phyloP scores from a whole-genome alignment of 1,139 yeast genomes.

The Kurtzmaniella natalensis region DNA sequence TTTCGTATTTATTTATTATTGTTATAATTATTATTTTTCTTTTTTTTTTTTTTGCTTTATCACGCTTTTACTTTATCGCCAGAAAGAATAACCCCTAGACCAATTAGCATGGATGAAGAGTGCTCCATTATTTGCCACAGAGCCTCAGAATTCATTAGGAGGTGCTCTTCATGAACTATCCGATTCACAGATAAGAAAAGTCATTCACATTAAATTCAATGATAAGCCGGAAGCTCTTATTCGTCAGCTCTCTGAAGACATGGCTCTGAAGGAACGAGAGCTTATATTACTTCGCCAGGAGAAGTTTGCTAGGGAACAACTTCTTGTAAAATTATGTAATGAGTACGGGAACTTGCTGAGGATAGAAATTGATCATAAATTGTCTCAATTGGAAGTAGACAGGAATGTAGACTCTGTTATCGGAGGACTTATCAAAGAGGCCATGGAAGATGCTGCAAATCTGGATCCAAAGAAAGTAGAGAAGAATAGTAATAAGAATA shows the following conservation, averaged over 20 bases:
- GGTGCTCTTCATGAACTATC: conserved; percentile 23
- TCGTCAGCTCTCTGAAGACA: conserved; percentile 45
- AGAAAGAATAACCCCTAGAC: neutral
- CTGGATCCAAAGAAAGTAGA: too few species aligned
- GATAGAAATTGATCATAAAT: conserved; percentile 38
- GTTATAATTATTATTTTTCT: too few species aligned
- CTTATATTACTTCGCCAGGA: conserved; percentile 36
- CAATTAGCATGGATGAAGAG: neutral
- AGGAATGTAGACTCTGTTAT: conserved; percentile 15
- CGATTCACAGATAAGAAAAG: conserved; percentile 30
- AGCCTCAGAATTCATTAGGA: conserved; percentile 10
- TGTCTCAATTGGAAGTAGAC: conserved; percentile 17
- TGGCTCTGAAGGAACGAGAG: conserved; percentile 48
- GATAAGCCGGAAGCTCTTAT: conserved; percentile 40
- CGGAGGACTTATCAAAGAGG: conserved; percentile 13
- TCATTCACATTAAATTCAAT: conserved; percentile 23
- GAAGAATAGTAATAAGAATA: too few species aligned
- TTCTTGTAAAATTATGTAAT: conserved; percentile 34
- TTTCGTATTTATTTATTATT: too few species aligned
- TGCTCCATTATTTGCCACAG: conserved; percentile 2
- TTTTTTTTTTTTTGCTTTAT: too few species aligned
- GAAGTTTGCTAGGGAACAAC: conserved; percentile 41
- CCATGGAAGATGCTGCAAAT: too few species aligned
- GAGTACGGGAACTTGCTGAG: conserved; percentile 43
- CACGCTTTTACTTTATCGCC: too few species aligned